Base-by-base conservation (phyloP, 805 yeast genomes). In the Lipomyces japonicus region DNA sequence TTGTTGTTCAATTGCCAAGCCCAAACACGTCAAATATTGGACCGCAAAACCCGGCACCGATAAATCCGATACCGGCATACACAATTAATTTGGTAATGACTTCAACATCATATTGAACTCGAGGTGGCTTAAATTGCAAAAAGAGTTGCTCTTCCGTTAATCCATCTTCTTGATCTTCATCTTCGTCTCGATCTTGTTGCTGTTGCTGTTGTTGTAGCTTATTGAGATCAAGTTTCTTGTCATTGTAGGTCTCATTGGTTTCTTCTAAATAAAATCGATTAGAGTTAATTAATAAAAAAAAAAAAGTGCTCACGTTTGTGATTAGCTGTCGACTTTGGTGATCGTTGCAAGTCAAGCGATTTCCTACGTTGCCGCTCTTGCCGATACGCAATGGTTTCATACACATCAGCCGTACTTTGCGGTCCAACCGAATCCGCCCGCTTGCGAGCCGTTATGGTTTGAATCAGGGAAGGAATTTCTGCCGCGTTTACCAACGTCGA, bases 11-110 rank as follows among this genome's bases (percentile, higher is more conserved):
- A 7, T 7, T 7, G 37, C 21, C 21, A 18, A 34, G 6, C 5
- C 37, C 37, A 34, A 34, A 34, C 19, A 34, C 16, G 10, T 14
- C 19, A 34, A 34, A 34, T 6, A 34, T 34, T 6, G 10, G 16
- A 6, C 7, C n/a, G 16, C 37, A 34, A 14, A 7, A 34, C 7
- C 37, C 51, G 40, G 44, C 66, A 0, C 85, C 83, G 28, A 76
- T 67, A 24, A 73, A 61, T 0, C 93, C 76, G 25, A 91, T 79
- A 0, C 97, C 97, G 0, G 86, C 82, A 68, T 91, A 91, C 1
- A 89, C 85, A 16, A 84, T 68, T 54, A 86, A 70, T 61, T 95
- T 75, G 7, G 93, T 89, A 28, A 86, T 68, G 2, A 87, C 84
- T 54, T 84, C 91, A 26, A 84, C 81, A 49, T 81, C 89, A 59